Evolutionary conservation across 441 rosid species (phyloP).

Genomic region (Omphalea diandra): DNA sequence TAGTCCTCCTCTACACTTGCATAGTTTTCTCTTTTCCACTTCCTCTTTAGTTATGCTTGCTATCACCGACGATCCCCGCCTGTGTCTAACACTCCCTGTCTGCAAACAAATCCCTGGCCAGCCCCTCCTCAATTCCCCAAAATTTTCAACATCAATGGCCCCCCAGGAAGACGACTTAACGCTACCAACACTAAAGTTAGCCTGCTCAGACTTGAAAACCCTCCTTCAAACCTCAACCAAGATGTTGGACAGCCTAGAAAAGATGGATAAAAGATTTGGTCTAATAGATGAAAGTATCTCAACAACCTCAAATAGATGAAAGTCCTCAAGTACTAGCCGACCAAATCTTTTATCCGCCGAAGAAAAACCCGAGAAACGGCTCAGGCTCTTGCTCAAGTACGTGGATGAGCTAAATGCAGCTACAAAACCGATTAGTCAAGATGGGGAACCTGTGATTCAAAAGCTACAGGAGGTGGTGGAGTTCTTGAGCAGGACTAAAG

Average conservation of each 20-base stretch:
- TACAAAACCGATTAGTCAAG: constrained; percentile 35
- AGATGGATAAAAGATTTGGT: constrained; percentile 42
- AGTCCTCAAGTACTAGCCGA: too few species aligned
- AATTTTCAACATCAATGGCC: constrained; percentile 24
- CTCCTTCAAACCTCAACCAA: constrained; percentile 36
- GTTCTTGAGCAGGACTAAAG: constrained; percentile 74
- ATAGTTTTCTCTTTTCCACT: constrained; percentile 14
- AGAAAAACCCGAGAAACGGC: constrained; percentile 31
- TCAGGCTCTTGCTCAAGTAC: constrained; percentile 36
- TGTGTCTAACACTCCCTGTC: too few species aligned
- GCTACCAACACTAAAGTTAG: constrained; percentile 34
- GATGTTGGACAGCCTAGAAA: constrained; percentile 34
- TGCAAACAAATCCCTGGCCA: neutral
- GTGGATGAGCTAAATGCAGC: constrained; percentile 42
- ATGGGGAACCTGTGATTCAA: constrained; percentile 59
- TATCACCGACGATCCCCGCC: constrained; percentile 11
- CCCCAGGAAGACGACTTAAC: constrained; percentile 29
- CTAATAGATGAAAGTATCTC: constrained; percentile 37
- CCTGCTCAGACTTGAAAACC: constrained; percentile 42
- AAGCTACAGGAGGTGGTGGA: constrained; percentile 72
- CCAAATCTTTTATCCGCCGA: constrained; percentile 28
- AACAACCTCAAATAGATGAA: constrained; percentile 38
- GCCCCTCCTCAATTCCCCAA: neutral
- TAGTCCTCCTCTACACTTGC: constrained; percentile 2
- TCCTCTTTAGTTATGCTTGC: neutral